Evolutionary conservation across 371 early-diverging fungal species (phyloP), one percentile per base, ranked within the genome.

Genomic region (Dinochytrium kinnereticum): DNA sequence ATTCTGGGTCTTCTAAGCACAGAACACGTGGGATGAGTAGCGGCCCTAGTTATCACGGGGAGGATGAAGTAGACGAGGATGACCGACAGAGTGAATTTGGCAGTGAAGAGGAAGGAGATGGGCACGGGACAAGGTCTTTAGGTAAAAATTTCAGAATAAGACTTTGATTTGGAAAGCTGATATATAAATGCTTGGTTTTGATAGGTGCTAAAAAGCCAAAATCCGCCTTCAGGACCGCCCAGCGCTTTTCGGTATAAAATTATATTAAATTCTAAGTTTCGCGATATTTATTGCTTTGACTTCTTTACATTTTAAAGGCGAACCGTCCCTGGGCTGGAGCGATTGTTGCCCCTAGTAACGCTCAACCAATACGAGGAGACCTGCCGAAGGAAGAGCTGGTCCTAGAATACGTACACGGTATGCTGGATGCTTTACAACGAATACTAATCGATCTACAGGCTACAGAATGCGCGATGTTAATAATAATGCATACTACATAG

Each of bases 381-480:
- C 28, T 74, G 10, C 73, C 78, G n/a, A 10, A 53, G 1, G 72
- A 78, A 69, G 68, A 73, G 31, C 69, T 78, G 2, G 53, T 69
- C 19, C 67, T 78, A 15, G 75, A 78, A 30, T 71, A 68, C 59
- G 69, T 78, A 2, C 75, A 78, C 55, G 78, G 78, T 76, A 24
- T 34, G 31, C 10, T 40, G 5, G 5, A 39, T 5, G 28, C 44
- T 51, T 69, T 15, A 15, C 26, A 33, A 10, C 36, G 5, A 61
- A 53, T 67, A 19, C 44, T 34, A n/a, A n/a, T n/a, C n/a, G n/a
- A n/a, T n/a, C 44, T 24, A 3, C 33, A 69, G 79, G 79, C 1
- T 81, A 81, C 68, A 68, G 81, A 28, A 76, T 72, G 59, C 68
- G 76, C 19, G 78, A 81, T 40, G 68, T 67, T 36, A 71, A 70